Conservation (phyloP, 352 stramenopile species). For the Phytophthora sp. region DNA sequence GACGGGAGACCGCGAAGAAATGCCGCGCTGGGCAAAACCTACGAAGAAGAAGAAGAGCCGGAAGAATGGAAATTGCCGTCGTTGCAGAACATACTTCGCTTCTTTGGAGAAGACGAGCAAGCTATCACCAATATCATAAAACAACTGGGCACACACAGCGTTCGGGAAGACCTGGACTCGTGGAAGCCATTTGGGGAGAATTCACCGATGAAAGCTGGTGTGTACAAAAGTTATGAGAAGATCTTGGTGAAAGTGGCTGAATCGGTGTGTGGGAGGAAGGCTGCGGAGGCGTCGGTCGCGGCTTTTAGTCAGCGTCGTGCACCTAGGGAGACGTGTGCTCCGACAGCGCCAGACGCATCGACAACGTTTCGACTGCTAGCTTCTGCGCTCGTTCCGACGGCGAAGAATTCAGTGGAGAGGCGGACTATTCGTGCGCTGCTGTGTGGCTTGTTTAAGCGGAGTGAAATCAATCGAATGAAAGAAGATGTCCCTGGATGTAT, state of each 20-base stretch:
- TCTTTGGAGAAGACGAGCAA: background rate
- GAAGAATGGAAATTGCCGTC: background rate
- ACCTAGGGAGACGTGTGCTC: background rate
- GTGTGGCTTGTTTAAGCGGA: constrained; percentile 4
- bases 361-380: background rate
- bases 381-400: background rate
- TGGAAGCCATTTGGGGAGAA: background rate
- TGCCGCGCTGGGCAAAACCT: background rate
- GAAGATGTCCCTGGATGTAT: background rate
- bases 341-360: background rate
- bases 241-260: background rate
- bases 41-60: background rate
- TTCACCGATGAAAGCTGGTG: background rate
- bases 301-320: background rate
- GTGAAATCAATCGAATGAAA: constrained; percentile 8
- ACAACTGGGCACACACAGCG: background rate
- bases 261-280: background rate
- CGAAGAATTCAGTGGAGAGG: background rate
- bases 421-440: constrained; percentile 1
- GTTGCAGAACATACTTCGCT: background rate
- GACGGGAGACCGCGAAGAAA: background rate
- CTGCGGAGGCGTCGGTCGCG: background rate
- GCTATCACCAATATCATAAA: background rate
- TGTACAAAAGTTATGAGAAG: background rate
- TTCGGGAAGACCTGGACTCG: background rate